phyloP scores from a whole-genome alignment of 495 filamentous ascomycete species.

The Xanthoparmelia taractica region DNA sequence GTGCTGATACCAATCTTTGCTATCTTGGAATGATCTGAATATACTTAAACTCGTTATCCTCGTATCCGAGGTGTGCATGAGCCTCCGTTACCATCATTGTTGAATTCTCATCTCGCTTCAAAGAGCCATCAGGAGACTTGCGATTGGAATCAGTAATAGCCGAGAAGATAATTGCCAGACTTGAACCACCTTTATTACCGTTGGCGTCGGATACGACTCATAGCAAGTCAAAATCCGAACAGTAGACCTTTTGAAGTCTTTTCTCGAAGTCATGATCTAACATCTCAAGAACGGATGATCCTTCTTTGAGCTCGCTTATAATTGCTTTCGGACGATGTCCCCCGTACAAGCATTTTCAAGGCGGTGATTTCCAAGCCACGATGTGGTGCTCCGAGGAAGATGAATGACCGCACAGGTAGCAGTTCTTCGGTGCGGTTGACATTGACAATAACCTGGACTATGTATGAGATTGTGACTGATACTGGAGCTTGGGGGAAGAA shows the following conservation, averaged over 20 bases:
- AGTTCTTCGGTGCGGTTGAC: no score
- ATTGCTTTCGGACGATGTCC: slow-evolving; percentile 20
- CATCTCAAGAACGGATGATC: slow-evolving; percentile 19
- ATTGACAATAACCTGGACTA: no score
- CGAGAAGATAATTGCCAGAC: neutral
- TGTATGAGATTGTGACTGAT: no score
- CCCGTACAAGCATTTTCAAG: slow-evolving; percentile 17
- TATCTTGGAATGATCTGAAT: no score
- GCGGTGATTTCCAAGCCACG: slow-evolving; percentile 22
- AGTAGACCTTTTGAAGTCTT: slow-evolving; percentile 18
- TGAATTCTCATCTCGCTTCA: neutral
- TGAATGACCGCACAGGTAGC: slow-evolving; percentile 9
- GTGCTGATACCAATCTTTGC: no score
- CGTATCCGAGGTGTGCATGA: no score
- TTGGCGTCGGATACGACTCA: slow-evolving; percentile 23
- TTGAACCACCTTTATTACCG: neutral
- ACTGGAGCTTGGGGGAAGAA: no score
- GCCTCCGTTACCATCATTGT: slow-evolving; percentile 5
- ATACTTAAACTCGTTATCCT: no score
- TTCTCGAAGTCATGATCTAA: slow-evolving; percentile 19
- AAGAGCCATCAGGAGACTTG: slow-evolving; percentile 8
- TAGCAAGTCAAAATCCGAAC: slow-evolving; percentile 27
- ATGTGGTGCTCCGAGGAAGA: slow-evolving; percentile 30
- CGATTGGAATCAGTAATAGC: no score
- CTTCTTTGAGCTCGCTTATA: slow-evolving; percentile 21